phyloP scores from a whole-genome alignment of 148 eudicot genomes.

The Drosera capensis region DNA sequence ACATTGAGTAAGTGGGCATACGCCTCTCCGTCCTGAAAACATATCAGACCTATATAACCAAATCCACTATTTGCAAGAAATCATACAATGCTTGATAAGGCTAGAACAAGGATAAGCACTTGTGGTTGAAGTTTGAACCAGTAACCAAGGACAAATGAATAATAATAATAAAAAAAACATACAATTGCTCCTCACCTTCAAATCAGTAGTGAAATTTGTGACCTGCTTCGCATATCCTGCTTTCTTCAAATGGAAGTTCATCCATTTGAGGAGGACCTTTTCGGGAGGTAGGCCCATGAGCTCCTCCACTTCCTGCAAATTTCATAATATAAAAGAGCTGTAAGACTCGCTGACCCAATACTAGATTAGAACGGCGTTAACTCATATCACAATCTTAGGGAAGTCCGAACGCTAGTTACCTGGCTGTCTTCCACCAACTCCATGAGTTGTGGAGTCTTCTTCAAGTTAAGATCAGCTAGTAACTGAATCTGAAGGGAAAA shows the following conservation, averaged over 20 bases:
- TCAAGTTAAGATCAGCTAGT: conserved; percentile 56
- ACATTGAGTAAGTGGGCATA: conserved; percentile 77
- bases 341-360: not conserved
- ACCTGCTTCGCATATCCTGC: conserved; percentile 56
- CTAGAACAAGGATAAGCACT: no score
- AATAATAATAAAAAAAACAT: no score
- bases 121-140: no score
- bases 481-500: conserved; percentile 47
- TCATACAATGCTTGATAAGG: no score
- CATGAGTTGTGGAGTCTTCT: conserved; percentile 80
- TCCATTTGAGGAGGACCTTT: conserved; percentile 68
- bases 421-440: conserved; percentile 65
- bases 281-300: conserved; percentile 58
- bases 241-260: conserved; percentile 80
- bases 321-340: not conserved
- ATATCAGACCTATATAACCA: not conserved
- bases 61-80: no score
- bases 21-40: conserved; percentile 73
- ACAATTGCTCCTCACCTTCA: conserved; percentile 46
- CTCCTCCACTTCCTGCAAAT: conserved; percentile 67
- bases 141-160: no score
- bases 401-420: conserved; percentile 13
- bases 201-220: conserved; percentile 63
- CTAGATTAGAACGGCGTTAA: not conserved
- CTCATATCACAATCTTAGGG: not conserved